phyloP scores from a whole-genome alignment of 192 early-diverging fungal species.

The Haplosporangium gracile region DNA sequence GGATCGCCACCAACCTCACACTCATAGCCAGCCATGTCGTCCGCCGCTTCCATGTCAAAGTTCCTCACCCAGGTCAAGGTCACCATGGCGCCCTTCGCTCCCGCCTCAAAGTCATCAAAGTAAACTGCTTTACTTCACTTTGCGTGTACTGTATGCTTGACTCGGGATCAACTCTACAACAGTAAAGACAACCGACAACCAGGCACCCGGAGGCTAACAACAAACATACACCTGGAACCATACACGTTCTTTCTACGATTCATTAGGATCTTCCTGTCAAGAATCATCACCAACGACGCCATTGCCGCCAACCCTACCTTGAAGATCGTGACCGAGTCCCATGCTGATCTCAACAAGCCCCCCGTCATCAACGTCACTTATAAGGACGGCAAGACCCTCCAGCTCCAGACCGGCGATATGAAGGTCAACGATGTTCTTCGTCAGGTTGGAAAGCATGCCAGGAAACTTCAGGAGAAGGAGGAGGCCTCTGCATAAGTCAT shows the following conservation, averaged over 20 bases:
- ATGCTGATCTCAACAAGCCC: constrained; percentile 58
- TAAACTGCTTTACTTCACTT: constrained; percentile 24
- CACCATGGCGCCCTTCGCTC: constrained; percentile 63
- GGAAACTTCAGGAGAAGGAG: constrained; percentile 66
- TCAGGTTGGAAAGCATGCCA: constrained; percentile 67
- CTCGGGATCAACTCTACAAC: neutral
- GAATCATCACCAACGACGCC: constrained; percentile 62
- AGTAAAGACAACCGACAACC: neutral
- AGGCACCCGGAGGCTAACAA: neutral
- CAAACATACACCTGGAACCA: neutral
- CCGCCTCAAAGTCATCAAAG: constrained; percentile 62
- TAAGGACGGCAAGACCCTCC: constrained; percentile 65
- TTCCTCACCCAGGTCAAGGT: constrained; percentile 66
- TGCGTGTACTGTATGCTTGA: neutral
- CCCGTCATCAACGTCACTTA: constrained; percentile 60
- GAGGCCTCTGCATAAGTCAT: constrained; percentile 57
- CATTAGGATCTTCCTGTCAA: constrained; percentile 64
- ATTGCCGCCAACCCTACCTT: constrained; percentile 59
- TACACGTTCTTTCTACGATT: neutral
- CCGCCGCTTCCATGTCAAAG: constrained; percentile 48
- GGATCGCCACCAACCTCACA: constrained; percentile 4
- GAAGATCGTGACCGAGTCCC: constrained; percentile 62
- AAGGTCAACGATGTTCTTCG: constrained; percentile 62
- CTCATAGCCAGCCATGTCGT: constrained; percentile 21
- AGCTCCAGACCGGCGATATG: constrained; percentile 59